Percentiles rank a stretch among this genome's conserved stretches.
phyloP scores from a whole-genome alignment of 2,329 filamentous ascomycete genomes.

The Penicillium oxalicum region DNA sequence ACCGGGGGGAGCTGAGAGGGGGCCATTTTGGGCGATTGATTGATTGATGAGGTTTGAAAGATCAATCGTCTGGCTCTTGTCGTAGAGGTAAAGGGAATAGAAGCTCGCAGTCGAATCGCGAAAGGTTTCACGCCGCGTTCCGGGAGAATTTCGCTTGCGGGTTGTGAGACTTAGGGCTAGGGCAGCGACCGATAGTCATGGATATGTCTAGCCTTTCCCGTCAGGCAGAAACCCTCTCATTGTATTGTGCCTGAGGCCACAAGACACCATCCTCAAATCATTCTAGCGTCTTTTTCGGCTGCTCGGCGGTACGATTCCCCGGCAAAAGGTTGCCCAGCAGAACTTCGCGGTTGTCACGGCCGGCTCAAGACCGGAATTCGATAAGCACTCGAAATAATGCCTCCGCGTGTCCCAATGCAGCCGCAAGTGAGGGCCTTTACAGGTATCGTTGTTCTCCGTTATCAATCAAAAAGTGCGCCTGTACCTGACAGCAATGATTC shows the following conservation, averaged over 20 bases:
- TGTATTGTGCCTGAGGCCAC: neutral
- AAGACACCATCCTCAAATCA: neutral
- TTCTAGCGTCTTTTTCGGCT: slow-evolving; percentile 21
- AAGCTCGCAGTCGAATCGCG: slow-evolving; percentile 27
- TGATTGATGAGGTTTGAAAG: slow-evolving; percentile 35
- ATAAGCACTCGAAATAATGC: slow-evolving; percentile 47
- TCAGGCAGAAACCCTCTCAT: neutral
- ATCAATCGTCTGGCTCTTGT: slow-evolving; percentile 45
- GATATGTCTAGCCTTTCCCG: neutral
- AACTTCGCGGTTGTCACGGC: slow-evolving; percentile 13
- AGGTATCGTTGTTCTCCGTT: slow-evolving; percentile 44
- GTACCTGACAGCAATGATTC: slow-evolving; percentile 5
- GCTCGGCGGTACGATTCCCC: slow-evolving; percentile 28
- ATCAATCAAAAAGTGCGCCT: neutral
- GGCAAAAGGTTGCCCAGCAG: slow-evolving; percentile 17
- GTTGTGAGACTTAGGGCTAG: slow-evolving; percentile 38
- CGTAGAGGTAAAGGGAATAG: slow-evolving; percentile 28
- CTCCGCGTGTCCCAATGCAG: slow-evolving; percentile 59
- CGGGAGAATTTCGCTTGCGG: slow-evolving; percentile 35
- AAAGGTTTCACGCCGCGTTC: slow-evolving; percentile 24
- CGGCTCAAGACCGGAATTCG: slow-evolving; percentile 2
- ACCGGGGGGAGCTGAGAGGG: slow-evolving; percentile 86
- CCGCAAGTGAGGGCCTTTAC: slow-evolving; percentile 56
- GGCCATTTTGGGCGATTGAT: slow-evolving; percentile 74
- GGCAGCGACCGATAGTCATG: slow-evolving; percentile 12